Base-by-base conservation (phyloP, 805 yeast species). In the Lipomyces yamadae region DNA sequence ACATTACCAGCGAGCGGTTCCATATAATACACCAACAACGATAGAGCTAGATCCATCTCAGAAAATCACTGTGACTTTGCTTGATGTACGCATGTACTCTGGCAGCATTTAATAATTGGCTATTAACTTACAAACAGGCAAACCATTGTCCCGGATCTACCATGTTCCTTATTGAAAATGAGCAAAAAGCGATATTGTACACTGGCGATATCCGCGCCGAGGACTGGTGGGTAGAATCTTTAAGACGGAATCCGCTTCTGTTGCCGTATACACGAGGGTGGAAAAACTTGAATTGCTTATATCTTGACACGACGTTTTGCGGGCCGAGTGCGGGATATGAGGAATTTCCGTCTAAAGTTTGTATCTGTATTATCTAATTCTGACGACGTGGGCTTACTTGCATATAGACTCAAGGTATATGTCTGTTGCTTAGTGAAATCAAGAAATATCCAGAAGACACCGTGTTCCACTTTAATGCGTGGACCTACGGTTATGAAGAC, bases 181-280 rank as follows among this genome's bases (percentile, higher is more conserved):
- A 61, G 0, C 52, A 60, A 13, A 64, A 66, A 8, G 73, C 84
- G 0, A 81, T 86, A 0, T 76, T 86, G 7, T 77, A 81, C 37
- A 86, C 89, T 0, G 90, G 89, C 1, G 90, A 86, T 71, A 63
- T 85, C 8, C 76, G 88, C 34, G 87, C 87, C 5, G 89, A 86
- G 72, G 57, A 68, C 1, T 83, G 86, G 85, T 85, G 86, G 82
- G 74, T 81, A 0, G 77, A 80, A 18, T 64, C 77, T 11, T 71
- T 82, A n/a, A 66, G 68, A 0, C 78, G 76, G 35, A 80, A 81
- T 60, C 82, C 83, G 0, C 67, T 72, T 3, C 69, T 86, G 11
- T 70, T 79, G 18, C 86, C 87, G 0, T 86, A 79, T 66, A 71
- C 76, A 6, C 63, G 72, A 1, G 79, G 81, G 0, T 56, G 74